Evolutionary conservation across 768 basidiomycete species (phyloP).

Genomic region (Leccinum disarticulatum): DNA sequence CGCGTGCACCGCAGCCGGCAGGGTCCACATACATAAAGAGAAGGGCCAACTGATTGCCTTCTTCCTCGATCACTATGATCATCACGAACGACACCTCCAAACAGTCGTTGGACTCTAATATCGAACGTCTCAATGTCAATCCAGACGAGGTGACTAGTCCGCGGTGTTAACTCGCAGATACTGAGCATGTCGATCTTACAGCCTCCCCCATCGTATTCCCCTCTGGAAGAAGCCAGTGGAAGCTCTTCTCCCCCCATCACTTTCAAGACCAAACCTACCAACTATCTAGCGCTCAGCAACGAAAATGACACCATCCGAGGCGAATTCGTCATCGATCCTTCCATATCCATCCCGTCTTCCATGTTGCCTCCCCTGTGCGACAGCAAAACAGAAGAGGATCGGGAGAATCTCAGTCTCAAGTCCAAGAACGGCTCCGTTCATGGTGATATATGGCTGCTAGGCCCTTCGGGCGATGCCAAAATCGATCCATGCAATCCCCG

Average conservation of each 20-base stretch:
- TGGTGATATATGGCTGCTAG: slow-evolving; percentile 41
- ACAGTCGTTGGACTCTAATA: background rate
- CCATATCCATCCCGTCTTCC: slow-evolving; percentile 37
- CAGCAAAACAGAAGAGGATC: slow-evolving; percentile 37
- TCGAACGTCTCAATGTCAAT: background rate
- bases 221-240: background rate
- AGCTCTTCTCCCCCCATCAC: background rate
- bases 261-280: slow-evolving; percentile 31
- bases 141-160: slow-evolving; percentile 10
- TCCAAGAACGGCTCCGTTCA: slow-evolving; percentile 37
- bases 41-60: background rate
- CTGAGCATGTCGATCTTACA: background rate
- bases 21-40: background rate
- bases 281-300: slow-evolving; percentile 19
- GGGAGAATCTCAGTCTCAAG: slow-evolving; percentile 40
- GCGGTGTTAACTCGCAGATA: background rate
- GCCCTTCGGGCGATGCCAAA: background rate
- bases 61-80: slow-evolving; percentile 7
- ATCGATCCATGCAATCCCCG: slow-evolving; percentile 7
- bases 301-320: slow-evolving; percentile 15
- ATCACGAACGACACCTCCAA: slow-evolving; percentile 3
- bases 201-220: slow-evolving; percentile 30
- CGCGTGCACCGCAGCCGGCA: too few species aligned
- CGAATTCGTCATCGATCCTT: slow-evolving; percentile 45
- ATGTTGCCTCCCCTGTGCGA: slow-evolving; percentile 39